phyloP scores from a whole-genome alignment of 2,329 filamentous ascomycete genomes.

The Diaporthe ilicicola region DNA sequence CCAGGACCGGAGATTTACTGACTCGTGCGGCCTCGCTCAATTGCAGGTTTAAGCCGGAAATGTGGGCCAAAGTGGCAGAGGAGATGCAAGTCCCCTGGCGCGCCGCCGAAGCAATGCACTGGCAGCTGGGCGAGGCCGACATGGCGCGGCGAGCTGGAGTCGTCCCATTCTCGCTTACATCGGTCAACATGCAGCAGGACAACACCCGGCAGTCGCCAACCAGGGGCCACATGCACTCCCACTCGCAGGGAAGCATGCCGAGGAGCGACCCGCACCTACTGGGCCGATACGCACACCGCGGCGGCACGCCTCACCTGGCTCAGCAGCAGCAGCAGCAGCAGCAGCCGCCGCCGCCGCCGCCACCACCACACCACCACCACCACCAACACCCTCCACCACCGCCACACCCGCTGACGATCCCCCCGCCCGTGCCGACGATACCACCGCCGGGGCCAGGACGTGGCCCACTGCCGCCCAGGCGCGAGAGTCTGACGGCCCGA shows the following conservation, averaged over 20 bases:
- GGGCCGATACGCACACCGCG: constrained; percentile 20
- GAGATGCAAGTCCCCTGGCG: constrained; percentile 97
- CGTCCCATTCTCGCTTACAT: constrained; percentile 79
- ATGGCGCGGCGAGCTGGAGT: constrained; percentile 94
- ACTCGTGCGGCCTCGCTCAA: constrained; percentile 26
- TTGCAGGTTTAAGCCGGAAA: constrained; percentile 90
- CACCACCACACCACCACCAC: neutral
- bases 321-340: constrained; percentile 9
- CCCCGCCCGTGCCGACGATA: constrained; percentile 33
- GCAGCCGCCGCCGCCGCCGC: neutral
- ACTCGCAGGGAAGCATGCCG: constrained; percentile 55
- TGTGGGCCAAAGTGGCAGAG: constrained; percentile 96
- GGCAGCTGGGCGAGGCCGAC: constrained; percentile 91
- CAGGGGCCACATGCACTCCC: constrained; percentile 52
- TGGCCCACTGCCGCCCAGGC: constrained; percentile 50
- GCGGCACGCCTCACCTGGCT: constrained; percentile 11
- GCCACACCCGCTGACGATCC: constrained; percentile 33
- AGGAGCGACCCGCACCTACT: constrained; percentile 42
- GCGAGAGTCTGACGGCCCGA: constrained; percentile 50
- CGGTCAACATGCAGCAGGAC: constrained; percentile 49
- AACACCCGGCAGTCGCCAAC: constrained; percentile 26
- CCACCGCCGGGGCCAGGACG: constrained; percentile 42
- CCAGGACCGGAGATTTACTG: constrained; percentile 27
- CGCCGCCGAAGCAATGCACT: constrained; percentile 97
- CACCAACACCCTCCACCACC: constrained; percentile 31